A percentile compares a stretch with the other conserved stretches of the same genome.
These are phyloP conservation scores for Aspergillus unguis DNA, from an alignment of 2,329 filamentous ascomycete species.

Conservation along the genomic window DNA sequence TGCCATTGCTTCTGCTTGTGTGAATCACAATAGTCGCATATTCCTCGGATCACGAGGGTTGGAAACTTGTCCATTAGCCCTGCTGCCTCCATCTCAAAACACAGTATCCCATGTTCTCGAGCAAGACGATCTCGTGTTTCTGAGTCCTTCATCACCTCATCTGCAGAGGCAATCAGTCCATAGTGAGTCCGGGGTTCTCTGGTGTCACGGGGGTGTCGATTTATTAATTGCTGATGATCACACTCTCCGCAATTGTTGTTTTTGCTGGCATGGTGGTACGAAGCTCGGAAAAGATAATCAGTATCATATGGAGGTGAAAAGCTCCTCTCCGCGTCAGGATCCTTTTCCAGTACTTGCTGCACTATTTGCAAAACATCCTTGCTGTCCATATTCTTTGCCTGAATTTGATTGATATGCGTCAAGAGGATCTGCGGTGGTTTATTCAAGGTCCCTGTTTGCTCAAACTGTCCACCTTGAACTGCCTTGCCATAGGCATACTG, in stretches of 20 bases:
- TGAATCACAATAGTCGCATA: constrained; percentile 18
- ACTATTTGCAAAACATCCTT: constrained; percentile 3
- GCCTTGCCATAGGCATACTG: constrained; percentile 1
- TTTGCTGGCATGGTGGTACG: not conserved
- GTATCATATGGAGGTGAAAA: constrained; percentile 4
- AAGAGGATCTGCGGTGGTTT: not conserved
- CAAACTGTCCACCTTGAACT: not conserved
- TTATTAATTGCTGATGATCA: constrained; percentile 1
- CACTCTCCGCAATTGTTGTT: not conserved
- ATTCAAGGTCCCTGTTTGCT: not conserved
- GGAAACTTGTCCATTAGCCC: constrained; percentile 14
- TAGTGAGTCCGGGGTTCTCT: not conserved
- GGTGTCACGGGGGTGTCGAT: not conserved
- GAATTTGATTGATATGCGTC: constrained; percentile 4
- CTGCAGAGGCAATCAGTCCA: constrained; percentile 6
- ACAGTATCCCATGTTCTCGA: constrained; percentile 6
- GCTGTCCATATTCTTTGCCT: not conserved
- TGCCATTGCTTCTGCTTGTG: not conserved
- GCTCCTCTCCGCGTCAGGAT: not conserved
- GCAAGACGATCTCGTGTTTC: constrained; percentile 4
- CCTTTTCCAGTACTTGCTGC: not conserved
- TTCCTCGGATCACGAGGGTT: constrained; percentile 14
- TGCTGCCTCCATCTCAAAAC: constrained; percentile 12
- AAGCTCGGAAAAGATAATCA: not conserved
- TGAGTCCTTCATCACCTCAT: constrained; percentile 9